Conservation (phyloP, 148 eudicot genomes). For the Rhododendron ovatum region DNA sequence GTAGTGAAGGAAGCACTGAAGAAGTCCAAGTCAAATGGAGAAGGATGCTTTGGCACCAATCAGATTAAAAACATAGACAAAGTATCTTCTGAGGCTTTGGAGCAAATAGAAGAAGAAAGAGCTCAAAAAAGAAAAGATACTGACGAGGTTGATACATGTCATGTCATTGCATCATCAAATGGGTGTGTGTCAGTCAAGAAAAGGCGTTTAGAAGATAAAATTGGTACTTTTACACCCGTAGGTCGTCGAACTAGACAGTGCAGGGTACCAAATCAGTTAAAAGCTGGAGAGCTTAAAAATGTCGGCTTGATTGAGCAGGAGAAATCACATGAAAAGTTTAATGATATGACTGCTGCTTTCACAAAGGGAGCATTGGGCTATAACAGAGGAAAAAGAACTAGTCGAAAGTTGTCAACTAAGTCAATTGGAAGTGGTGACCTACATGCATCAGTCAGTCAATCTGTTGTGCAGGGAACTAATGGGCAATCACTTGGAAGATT, state of each 20-base stretch:
- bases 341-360: conserved; percentile 7
- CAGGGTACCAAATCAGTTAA: conserved; percentile 9
- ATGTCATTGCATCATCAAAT: conserved; percentile 2
- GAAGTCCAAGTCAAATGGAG: conserved; percentile 19
- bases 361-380: conserved; percentile 17
- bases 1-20: conserved; percentile 16
- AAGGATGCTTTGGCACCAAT: conserved; percentile 6
- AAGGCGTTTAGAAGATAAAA: conserved; percentile 14
- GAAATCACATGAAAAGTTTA: conserved; percentile 3
- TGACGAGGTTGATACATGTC: background rate
- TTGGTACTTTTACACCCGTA: conserved; percentile 22
- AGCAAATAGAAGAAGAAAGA: conserved; percentile 12
- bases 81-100: conserved; percentile 10
- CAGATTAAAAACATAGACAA: conserved; percentile 11
- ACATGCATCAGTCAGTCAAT: conserved; percentile 8
- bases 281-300: conserved; percentile 11
- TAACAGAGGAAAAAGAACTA: conserved; percentile 22
- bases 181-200: conserved; percentile 26
- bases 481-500: conserved; percentile 19
- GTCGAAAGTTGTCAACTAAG: conserved; percentile 14
- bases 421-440: conserved; percentile 11
- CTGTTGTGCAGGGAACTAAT: conserved; percentile 15
- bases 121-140: conserved; percentile 5
- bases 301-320: conserved; percentile 8
- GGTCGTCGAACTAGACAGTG: conserved; percentile 44